These are phyloP conservation scores for Phytophthora chlamydospora DNA, from an alignment of 352 stramenopile genomes.

Conservation along the genomic window DNA sequence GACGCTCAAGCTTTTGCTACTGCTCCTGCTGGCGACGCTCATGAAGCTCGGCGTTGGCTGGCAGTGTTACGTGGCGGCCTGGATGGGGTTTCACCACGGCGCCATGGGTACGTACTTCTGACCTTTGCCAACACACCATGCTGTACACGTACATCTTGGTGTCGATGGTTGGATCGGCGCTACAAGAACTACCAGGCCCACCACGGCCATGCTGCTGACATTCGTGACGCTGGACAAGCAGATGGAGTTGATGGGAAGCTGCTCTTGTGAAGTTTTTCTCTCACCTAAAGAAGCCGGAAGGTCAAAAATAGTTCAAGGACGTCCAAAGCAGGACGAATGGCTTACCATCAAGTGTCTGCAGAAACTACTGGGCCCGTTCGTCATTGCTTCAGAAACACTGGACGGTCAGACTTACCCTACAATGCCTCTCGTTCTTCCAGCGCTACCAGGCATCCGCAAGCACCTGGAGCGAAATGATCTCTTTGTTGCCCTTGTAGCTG, in stretches of 20 bases:
- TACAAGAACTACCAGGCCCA: constrained; percentile 77
- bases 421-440: constrained; percentile 5
- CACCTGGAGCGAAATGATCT: neutral
- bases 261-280: neutral
- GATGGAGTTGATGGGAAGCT: constrained; percentile 72
- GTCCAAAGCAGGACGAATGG: constrained; percentile 8
- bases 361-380: constrained; percentile 3
- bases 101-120: constrained; percentile 91
- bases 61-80: constrained; percentile 85
- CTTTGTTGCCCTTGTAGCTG: neutral
- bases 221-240: constrained; percentile 90
- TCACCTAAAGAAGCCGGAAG: neutral
- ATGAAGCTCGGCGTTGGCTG: constrained; percentile 84
- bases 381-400: neutral
- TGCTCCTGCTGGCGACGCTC: constrained; percentile 83
- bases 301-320: constrained; percentile 7
- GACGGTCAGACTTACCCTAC: constrained; percentile 5
- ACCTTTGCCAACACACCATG: constrained; percentile 85
- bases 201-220: constrained; percentile 83
- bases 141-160: constrained; percentile 89
- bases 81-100: constrained; percentile 81
- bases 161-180: constrained; percentile 68
- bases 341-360: constrained; percentile 8
- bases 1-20: constrained; percentile 76
- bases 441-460: constrained; percentile 1